phyloP scores from a whole-genome alignment of 2,329 filamentous ascomycete genomes.

The Graphiopsis chlorocephala region DNA sequence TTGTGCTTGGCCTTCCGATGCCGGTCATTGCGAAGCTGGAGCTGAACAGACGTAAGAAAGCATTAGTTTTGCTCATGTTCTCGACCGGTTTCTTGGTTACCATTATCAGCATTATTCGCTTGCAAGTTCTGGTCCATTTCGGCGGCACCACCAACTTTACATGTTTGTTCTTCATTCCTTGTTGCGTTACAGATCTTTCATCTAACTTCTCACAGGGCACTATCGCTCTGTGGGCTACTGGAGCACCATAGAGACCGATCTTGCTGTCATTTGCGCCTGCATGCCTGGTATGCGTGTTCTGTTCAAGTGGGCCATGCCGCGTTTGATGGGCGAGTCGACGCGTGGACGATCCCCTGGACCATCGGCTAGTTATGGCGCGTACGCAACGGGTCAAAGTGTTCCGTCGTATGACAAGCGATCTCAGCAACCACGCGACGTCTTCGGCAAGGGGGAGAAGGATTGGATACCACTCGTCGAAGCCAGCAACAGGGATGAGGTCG shows the following conservation, averaged over 20 bases:
- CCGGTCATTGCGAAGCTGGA: constrained; percentile 16
- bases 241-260: constrained; percentile 16
- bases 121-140: constrained; percentile 18
- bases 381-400: neutral
- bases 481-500: neutral
- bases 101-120: constrained; percentile 17
- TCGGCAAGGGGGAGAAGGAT: constrained; percentile 4
- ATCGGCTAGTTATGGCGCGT: neutral
- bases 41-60: constrained; percentile 19
- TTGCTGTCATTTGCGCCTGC: constrained; percentile 20
- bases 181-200: neutral
- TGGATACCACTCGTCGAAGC: constrained; percentile 8
- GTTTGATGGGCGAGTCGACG: constrained; percentile 16
- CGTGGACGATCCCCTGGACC: neutral
- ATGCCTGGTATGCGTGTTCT: constrained; percentile 17
- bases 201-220: constrained; percentile 5
- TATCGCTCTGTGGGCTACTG: constrained; percentile 17
- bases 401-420: neutral
- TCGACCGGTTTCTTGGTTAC: constrained; percentile 18
- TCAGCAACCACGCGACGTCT: neutral
- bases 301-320: constrained; percentile 9
- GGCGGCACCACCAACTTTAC: constrained; percentile 17
- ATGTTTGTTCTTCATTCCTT: neutral
- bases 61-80: constrained; percentile 18
- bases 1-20: constrained; percentile 24